Base-by-base conservation (phyloP, 2,329 filamentous ascomycete species). In the Lasiodiplodia sp. region DNA sequence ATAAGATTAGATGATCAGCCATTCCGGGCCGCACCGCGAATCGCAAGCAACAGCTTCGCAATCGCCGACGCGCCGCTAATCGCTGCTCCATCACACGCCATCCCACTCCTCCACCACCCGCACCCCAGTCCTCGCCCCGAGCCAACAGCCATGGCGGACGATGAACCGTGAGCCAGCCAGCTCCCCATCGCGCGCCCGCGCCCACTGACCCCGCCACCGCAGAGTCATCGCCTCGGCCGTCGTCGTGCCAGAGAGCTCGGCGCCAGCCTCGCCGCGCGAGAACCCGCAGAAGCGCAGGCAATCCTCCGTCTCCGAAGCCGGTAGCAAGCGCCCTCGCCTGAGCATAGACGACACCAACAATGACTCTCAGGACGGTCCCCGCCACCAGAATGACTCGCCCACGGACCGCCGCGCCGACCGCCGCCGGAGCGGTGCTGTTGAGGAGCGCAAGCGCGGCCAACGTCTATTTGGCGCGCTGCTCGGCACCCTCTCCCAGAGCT, bases 391-490 rank as follows among this genome's bases (percentile, higher is more conserved):
- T 68, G 67, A 68, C 28, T 69, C 75, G 16, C 62, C 67, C n/a
- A 51, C 71, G 44, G 76, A 76, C 44, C 72, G 72, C 69, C 74
- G 73, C 55, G 68, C 74, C 67, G 75, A 80, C 65, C 78, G 80
- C 63, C 81, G 83, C 63, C 81, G 78, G 71, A 83, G 78, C 68
- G 80, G 85, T 64, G 81, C 84, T 34, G 83, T 89, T 68, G 92
- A 96, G 75, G 95, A 98, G 77, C 93, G 90, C 79, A 93, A 92
- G 77, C 91, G 95, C 47, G 92, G 92, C 25, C 91, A 92, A 79
- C 88, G 95, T 66, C 85, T 98, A 70, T 97, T 97, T 77, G 94
- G 95, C 70, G 92, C 91, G 44, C 82, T 96, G 68, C 83, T 96
- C 69, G 92, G 86, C 78, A 93, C 91, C 47, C 85, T 97, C 70